These are phyloP conservation scores for Pythium brassicae DNA, from an alignment of 352 stramenopile species.

Conservation along the genomic window DNA sequence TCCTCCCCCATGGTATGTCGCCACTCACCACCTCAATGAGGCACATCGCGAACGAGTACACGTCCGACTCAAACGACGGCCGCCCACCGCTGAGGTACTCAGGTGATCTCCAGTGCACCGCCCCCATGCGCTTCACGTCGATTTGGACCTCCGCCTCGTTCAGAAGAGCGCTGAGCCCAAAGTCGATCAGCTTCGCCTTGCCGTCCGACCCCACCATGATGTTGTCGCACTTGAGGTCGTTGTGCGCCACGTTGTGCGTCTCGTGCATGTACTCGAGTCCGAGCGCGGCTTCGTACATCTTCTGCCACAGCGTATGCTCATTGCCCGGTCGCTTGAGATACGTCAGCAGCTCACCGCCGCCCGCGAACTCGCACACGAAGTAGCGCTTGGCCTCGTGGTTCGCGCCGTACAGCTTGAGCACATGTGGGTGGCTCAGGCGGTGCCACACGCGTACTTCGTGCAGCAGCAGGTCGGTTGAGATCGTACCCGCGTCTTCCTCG, in stretches of 20 bases:
- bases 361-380: conserved; percentile 14
- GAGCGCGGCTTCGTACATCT: conserved; percentile 5
- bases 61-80: conserved; percentile 13
- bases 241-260: conserved; percentile 14
- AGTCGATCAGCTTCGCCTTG: conserved; percentile 16
- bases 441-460: conserved; percentile 17
- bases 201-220: conserved; percentile 34
- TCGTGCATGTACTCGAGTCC: conserved; percentile 31
- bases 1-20: not conserved
- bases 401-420: too few species aligned
- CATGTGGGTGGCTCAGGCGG: conserved; percentile 11
- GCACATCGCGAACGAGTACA: conserved; percentile 20
- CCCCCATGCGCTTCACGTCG: not conserved
- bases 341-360: not conserved
- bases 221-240: conserved; percentile 4
- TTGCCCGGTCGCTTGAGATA: not conserved
- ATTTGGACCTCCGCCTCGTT: not conserved
- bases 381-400: conserved; percentile 9
- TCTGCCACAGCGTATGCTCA: not conserved
- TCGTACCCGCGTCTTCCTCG: not conserved
- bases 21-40: conserved; percentile 5
- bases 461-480: conserved; percentile 2
- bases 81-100: not conserved
- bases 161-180: conserved; percentile 14
- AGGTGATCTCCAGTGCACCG: conserved; percentile 14